These are phyloP conservation scores for Saccharomycopsis javanensis DNA, from an alignment of 805 yeast genomes.

Conservation along the genomic window DNA sequence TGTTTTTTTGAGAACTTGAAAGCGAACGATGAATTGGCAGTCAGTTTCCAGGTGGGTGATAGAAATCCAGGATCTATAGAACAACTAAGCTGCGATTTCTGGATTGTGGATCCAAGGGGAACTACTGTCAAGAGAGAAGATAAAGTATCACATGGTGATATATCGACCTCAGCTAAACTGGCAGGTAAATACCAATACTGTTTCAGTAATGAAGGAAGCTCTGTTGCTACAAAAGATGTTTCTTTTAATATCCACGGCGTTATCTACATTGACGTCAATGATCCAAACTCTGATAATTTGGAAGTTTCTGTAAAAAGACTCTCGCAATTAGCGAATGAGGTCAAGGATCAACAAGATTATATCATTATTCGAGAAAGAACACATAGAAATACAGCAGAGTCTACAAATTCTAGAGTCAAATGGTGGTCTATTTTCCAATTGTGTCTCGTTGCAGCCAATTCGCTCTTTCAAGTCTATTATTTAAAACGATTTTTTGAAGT, in stretches of 20 bases:
- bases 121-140: conserved; percentile 40
- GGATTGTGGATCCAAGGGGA: conserved; percentile 40
- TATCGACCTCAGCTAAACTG: conserved; percentile 50
- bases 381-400: conserved; percentile 97
- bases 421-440: conserved; percentile 97
- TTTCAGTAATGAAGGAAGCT: conserved; percentile 77
- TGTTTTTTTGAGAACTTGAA: conserved; percentile 83
- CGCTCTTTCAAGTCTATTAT: conserved; percentile 88
- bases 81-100: conserved; percentile 61
- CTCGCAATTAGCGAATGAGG: conserved; percentile 68
- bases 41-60: conserved; percentile 89
- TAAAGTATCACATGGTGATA: conserved; percentile 74
- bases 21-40: conserved; percentile 75
- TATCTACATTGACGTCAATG: conserved; percentile 71
- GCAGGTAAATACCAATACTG: conserved; percentile 80
- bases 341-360: conserved; percentile 84
- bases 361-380: conserved; percentile 93
- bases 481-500: conserved; percentile 94
- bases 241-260: conserved; percentile 94
- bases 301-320: conserved; percentile 77
- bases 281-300: conserved; percentile 65
- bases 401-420: conserved; percentile 91
- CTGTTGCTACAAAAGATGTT: conserved; percentile 73
- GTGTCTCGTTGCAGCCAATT: conserved; percentile 73
- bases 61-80: conserved; percentile 64